Evolutionary conservation across 257 asterid species (phyloP).

Genomic region (Nicotiana undulata): DNA sequence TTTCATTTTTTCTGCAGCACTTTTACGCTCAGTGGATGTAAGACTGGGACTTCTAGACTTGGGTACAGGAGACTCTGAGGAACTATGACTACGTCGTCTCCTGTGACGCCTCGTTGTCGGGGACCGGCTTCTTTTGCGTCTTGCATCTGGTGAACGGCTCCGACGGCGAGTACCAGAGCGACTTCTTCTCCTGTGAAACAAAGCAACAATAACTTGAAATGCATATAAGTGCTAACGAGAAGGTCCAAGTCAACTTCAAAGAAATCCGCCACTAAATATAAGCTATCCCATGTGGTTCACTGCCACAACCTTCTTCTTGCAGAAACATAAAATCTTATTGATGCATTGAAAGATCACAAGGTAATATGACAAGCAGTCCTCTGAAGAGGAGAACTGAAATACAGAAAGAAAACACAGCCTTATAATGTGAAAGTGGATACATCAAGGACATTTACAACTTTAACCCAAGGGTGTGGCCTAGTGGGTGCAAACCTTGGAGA

Average conservation of each 20-base stretch:
- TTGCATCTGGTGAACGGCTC: conserved; percentile 58
- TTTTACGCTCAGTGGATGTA: conserved; percentile 40
- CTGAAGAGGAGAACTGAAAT: background rate
- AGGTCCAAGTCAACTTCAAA: background rate
- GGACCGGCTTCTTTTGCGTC: conserved; percentile 63
- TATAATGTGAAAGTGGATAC: background rate
- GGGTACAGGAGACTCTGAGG: conserved; percentile 53
- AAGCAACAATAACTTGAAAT: background rate
- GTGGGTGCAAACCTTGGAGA: too few relatives aligned
- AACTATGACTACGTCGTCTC: conserved; percentile 53
- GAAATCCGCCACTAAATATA: background rate
- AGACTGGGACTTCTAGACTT: conserved; percentile 52
- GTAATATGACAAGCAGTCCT: background rate
- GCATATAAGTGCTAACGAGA: background rate
- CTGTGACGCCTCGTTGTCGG: conserved; percentile 59
- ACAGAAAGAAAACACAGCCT: background rate
- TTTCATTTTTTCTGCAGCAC: conserved; percentile 44
- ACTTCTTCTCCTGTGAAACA: conserved; percentile 55
- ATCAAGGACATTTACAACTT: background rate
- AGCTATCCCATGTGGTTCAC: background rate
- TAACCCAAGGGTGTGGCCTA: too few relatives aligned
- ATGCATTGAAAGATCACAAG: background rate
- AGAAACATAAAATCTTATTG: background rate
- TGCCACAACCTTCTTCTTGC: background rate
- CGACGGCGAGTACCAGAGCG: conserved; percentile 40